Evolutionary conservation across 2,329 filamentous ascomycete species (phyloP), one percentile per base, ranked within the genome.

Genomic region (Tolypocladium album): DNA sequence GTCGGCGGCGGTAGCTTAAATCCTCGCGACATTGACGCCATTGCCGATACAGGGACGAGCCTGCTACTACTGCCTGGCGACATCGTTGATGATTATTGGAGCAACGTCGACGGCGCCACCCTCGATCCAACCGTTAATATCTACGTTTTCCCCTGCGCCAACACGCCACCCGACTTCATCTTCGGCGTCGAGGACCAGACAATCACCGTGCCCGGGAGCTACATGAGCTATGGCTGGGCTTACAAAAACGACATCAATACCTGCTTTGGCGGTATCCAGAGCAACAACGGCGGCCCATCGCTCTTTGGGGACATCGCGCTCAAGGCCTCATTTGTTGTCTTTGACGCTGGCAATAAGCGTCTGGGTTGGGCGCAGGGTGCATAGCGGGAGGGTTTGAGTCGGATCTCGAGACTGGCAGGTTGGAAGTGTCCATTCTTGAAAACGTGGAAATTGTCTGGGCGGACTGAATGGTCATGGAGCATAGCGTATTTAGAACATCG

Each of bases 221-320:
- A 45, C n/a, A 45, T 45, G 43, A 45, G n/a, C 43, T 45, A 45
- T 24, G 43, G 43, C 43, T 13, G 11, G n/a, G 43, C n/a, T 4
- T 45, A 45, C 43, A 2, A 24, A 2, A 6, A 45, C 43, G n/a
- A 45, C n/a, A 5, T 13, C 3, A 24, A n/a, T 8, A 82, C 77
- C 60, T 89, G 87, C 76, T 88, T 86, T 64, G 86, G 86, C 62
- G 86, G 85, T 66, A 74, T 89, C 24, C 87, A 89, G 74, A 77
- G 11, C 43, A 45, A 45, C 43, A 24, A 24, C 79, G 61, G 40
- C 20, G 64, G 62, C 58, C 75, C 78, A 36, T 82, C 85, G 71
- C 86, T 90, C 67, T 84, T 81, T 67, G 82, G 82, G 24, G 82
- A 84, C 65, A 77, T 84, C 63, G 80, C 84, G 67, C 82, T 84